These are phyloP conservation scores for Skeletonema menzelii DNA, from an alignment of 108 stramenopile species.

Conservation along the genomic window DNA sequence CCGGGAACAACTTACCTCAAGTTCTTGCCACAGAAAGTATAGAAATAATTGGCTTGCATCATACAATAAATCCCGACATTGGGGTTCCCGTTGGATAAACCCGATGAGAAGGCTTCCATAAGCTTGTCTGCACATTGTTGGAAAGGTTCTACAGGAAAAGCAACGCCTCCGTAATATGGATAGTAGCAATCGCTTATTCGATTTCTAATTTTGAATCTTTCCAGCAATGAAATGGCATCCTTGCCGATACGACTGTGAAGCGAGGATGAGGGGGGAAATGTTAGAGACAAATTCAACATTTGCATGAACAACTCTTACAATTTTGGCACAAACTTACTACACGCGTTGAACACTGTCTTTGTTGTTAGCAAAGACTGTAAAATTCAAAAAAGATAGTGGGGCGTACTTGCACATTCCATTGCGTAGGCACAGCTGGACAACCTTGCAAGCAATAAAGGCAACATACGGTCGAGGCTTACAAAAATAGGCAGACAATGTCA, in stretches of 20 bases:
- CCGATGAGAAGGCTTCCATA: not conserved
- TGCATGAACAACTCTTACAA: not conserved
- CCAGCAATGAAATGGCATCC: not conserved
- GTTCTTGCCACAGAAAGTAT: not conserved
- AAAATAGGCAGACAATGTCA: not conserved
- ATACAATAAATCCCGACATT: not conserved
- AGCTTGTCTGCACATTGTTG: not conserved
- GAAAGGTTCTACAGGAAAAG: not conserved
- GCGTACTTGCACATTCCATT: not conserved
- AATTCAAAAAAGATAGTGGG: not conserved
- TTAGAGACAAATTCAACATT: not conserved
- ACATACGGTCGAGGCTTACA: not conserved
- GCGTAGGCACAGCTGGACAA: not conserved
- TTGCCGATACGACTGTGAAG: not conserved
- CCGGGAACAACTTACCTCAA: not conserved
- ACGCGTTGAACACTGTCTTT: not conserved
- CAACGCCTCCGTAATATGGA: not conserved
- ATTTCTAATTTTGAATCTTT: not conserved
- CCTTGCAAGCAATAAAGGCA: not conserved
- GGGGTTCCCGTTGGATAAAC: not conserved
- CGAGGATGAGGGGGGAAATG: not conserved
- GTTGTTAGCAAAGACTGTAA: not conserved
- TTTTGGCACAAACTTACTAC: not conserved
- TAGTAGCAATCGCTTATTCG: not conserved
- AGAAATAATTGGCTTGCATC: not conserved